Conservation (phyloP, 768 basidiomycete species). For the Psilocybe subaeruginosa region DNA sequence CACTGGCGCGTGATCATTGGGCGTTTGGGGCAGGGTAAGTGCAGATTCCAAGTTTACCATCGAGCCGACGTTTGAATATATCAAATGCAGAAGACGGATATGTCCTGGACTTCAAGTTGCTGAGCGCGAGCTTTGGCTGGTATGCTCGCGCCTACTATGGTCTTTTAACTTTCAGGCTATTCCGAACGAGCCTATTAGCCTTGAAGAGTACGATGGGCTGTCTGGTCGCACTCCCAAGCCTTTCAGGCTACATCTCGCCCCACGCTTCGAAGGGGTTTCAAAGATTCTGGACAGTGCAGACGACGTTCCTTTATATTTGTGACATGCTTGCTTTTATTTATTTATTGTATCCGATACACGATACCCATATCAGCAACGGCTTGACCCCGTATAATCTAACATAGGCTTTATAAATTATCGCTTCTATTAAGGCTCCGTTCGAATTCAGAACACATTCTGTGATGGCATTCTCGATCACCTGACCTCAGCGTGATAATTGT, state of each 20-base stretch:
- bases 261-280: neutral
- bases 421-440: too few relatives aligned
- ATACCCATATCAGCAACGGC: too few relatives aligned
- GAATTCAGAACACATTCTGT: too few relatives aligned
- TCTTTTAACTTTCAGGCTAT: constrained; percentile 42
- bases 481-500: too few relatives aligned
- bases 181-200: constrained; percentile 44
- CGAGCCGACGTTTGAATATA: neutral
- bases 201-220: constrained; percentile 50
- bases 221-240: constrained; percentile 43
- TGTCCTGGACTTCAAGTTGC: constrained; percentile 48
- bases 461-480: too few relatives aligned
- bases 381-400: too few relatives aligned
- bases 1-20: constrained; percentile 50
- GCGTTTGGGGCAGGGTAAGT: constrained; percentile 48
- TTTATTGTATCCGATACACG: too few relatives aligned
- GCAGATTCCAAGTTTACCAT: neutral
- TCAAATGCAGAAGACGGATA: constrained; percentile 31
- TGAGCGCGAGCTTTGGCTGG: constrained; percentile 48
- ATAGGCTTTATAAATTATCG: too few relatives aligned
- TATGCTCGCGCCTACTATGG: constrained; percentile 49
- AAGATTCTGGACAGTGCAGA: neutral
- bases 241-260: neutral
- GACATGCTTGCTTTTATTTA: too few relatives aligned
- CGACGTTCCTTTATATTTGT: neutral